A percentile compares a stretch with the other conserved stretches of the same genome.
These are phyloP conservation scores for Striga hermonthica DNA, from an alignment of 305 asterid genomes.

Conservation along the genomic window DNA sequence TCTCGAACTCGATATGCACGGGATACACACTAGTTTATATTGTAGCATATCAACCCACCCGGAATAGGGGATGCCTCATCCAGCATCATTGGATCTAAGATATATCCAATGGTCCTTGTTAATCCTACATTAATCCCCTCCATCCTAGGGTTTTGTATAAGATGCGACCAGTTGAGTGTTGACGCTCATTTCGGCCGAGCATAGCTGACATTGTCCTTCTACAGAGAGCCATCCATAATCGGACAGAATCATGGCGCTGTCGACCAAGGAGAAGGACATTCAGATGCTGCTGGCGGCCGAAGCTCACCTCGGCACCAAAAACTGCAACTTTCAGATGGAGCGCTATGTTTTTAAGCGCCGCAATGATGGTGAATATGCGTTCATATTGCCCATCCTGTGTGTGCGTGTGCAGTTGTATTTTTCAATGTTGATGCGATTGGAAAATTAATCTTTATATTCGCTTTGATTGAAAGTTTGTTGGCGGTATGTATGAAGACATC, in stretches of 20 bases:
- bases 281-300: conserved; percentile 50
- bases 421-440: background rate
- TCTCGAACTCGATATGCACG: too few species aligned
- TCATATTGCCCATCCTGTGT: background rate
- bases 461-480: background rate
- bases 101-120: too few species aligned
- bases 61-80: too few species aligned
- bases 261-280: conserved; percentile 41
- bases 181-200: background rate
- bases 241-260: background rate
- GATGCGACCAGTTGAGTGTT: too few species aligned
- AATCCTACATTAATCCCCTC: too few species aligned
- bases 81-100: too few species aligned
- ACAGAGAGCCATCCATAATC: background rate
- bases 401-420: background rate
- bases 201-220: background rate
- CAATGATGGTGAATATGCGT: conserved; percentile 33
- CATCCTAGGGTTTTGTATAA: too few species aligned
- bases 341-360: conserved; percentile 47
- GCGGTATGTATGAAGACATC: background rate
- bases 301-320: conserved; percentile 48
- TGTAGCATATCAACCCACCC: too few species aligned
- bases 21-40: too few species aligned
- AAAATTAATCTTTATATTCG: background rate
- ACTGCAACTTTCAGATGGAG: conserved; percentile 52